Percentiles rank a stretch among this genome's conserved stretches.
Evolutionary conservation across 148 eudicot species (phyloP).

Genomic region (Dysphania ambrosioides): DNA sequence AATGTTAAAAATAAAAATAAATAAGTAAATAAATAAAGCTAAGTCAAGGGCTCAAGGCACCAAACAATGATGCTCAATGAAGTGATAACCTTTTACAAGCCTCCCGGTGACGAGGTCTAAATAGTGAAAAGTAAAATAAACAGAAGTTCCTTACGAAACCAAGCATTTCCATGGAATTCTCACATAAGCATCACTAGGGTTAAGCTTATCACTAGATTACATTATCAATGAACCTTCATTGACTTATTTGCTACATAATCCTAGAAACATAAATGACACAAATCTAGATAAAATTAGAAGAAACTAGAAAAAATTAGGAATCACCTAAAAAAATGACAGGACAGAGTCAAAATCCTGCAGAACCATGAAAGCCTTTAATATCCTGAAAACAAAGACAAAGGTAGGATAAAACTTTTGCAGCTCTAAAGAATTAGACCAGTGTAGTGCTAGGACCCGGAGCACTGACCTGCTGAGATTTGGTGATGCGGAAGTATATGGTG

Average conservation of each 20-base stretch:
- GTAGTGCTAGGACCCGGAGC: too few species aligned
- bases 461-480: too few species aligned
- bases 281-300: neutral
- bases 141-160: neutral
- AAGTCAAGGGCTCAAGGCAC: neutral
- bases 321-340: conserved; percentile 16
- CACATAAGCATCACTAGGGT: neutral
- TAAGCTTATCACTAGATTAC: too few species aligned
- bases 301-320: conserved; percentile 18
- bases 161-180: neutral
- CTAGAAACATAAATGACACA: neutral
- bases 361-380: conserved; percentile 17
- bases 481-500: too few species aligned
- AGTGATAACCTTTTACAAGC: neutral
- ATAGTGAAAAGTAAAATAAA: neutral
- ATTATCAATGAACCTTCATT: neutral
- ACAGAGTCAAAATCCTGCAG: conserved; percentile 18
- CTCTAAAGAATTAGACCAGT: neutral
- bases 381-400: conserved; percentile 17
- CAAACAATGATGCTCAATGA: neutral
- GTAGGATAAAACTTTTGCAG: neutral
- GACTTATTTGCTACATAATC: neutral
- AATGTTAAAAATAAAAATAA: neutral
- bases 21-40: too few species aligned
- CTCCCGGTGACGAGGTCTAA: neutral